Base-by-base conservation (phyloP, 2,329 filamentous ascomycete genomes). In the Waltergamsia citrina region DNA sequence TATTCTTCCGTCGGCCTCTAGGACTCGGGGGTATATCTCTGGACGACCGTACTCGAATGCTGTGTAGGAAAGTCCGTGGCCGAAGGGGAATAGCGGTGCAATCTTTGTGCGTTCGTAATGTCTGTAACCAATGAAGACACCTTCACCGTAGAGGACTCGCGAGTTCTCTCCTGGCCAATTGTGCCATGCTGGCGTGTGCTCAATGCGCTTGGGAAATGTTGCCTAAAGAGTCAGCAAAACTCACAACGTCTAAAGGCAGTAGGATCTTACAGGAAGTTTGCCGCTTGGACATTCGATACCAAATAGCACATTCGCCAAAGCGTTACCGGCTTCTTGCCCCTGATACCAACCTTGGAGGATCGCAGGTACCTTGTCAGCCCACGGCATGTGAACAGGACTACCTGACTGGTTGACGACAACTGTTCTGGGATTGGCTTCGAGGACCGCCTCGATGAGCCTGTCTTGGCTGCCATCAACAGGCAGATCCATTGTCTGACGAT, bases 1-100 rank as follows among this genome's bases (percentile, higher is more conserved):
- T 17, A 34, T 12, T 11, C 16, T 15, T 19, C 17, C 24, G 16
- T 22, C 33, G 8, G 29, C 17, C 6, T 7, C 12, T 6, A 27
- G 25, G 7, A 15, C 16, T 27, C 25, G 25, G 7, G 25, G 25
- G 12, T 12, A 27, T 6, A 27, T 27, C 25, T 27, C 25, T 7
- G 25, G 25, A 27, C 25, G 25, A 15, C 25, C 25, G 9, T 19
- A 80, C 30, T 69, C 64, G 50, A 86, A 86, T 0, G 60, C 69
- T 0, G 81, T 85, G 53, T 86, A 87, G 1, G 78, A 81, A 7
- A 86, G 65, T 2, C 82, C 81, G 50, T 84, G 79, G 9, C 82
- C 82, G 43, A 86, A 86, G 19, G 78, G 67, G 56, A 85, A 86
- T 0, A 81, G 63, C 0, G 78, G 76, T 5, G 65, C 57, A 32